A percentile compares a stretch with the other conserved stretches of the same genome.
Conservation (phyloP, 179 eudicot genomes). For the Beta corolliflora region DNA sequence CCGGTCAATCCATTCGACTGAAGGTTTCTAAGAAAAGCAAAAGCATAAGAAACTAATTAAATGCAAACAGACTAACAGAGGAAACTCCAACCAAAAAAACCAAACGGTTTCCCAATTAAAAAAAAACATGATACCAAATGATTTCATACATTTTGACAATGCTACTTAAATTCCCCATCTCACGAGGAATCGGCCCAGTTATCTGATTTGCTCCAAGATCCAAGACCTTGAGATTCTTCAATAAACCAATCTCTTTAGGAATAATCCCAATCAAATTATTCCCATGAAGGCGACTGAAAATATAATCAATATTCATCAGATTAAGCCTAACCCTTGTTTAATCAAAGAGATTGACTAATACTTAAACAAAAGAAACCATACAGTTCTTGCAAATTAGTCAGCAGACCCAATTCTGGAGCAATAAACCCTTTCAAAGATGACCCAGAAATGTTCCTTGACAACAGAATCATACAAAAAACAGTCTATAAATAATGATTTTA, state of each 20-base stretch:
- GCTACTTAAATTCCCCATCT: slow-evolving; percentile 65
- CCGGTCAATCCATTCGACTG: slow-evolving; percentile 83
- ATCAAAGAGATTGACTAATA: slow-evolving; percentile 10
- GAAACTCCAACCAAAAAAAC: slow-evolving; percentile 1
- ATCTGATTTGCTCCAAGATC: slow-evolving; percentile 85
- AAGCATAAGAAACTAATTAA: slow-evolving; percentile 12
- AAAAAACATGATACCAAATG: neutral
- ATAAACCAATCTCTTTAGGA: slow-evolving; percentile 74
- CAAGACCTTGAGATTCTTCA: slow-evolving; percentile 65
- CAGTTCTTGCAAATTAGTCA: slow-evolving; percentile 70
- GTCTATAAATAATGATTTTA: neutral
- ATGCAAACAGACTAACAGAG: neutral
- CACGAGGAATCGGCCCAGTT: slow-evolving; percentile 75
- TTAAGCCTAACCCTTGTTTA: slow-evolving; percentile 5
- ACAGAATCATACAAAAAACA: slow-evolving; percentile 9
- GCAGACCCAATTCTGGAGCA: slow-evolving; percentile 67
- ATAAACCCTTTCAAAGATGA: slow-evolving; percentile 81
- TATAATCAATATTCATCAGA: neutral
- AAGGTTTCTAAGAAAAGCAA: slow-evolving; percentile 53
- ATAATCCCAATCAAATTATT: slow-evolving; percentile 72
- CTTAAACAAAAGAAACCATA: slow-evolving; percentile 39
- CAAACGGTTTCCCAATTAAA: slow-evolving; percentile 11
- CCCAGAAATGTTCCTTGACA: slow-evolving; percentile 77
- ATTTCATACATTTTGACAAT: slow-evolving; percentile 58
- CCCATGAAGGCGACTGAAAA: slow-evolving; percentile 72